Conservation (phyloP, 2,329 filamentous ascomycete species). For the Periconia macrospinosa region DNA sequence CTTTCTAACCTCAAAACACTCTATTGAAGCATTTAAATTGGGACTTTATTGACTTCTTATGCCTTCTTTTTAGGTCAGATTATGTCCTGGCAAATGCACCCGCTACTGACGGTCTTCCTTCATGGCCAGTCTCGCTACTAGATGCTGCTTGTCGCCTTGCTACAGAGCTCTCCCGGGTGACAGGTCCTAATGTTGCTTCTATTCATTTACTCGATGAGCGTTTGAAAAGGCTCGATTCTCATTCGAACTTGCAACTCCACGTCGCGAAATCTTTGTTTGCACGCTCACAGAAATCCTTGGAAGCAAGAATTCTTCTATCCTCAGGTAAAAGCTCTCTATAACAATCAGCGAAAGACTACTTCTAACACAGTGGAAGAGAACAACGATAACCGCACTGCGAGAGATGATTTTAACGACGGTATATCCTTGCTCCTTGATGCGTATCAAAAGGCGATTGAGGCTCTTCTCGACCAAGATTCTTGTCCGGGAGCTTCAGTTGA, state of each 20-base stretch:
- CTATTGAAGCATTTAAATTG: too few relatives aligned
- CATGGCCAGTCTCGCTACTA: neutral
- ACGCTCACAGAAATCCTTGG: slow-evolving; percentile 4
- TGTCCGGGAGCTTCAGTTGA: slow-evolving; percentile 13
- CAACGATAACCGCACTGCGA: neutral
- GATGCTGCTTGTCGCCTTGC: slow-evolving; percentile 1
- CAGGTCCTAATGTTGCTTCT: neutral
- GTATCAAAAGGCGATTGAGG: slow-evolving; percentile 10
- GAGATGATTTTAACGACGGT: neutral
- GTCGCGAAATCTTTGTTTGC: neutral
- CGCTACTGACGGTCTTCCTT: neutral
- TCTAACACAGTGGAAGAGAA: neutral
- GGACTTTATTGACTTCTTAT: too few relatives aligned
- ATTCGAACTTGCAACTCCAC: neutral
- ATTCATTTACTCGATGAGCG: slow-evolving; percentile 1
- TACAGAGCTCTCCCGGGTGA: neutral
- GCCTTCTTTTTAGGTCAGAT: neutral
- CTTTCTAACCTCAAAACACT: too few relatives aligned
- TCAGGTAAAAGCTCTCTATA: neutral
- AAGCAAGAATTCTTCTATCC: neutral
- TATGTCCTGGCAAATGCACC: slow-evolving; percentile 8
- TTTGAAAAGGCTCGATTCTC: neutral
- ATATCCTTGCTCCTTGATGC: slow-evolving; percentile 5
- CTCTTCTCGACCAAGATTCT: slow-evolving; percentile 7
- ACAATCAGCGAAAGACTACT: too few relatives aligned